These are phyloP conservation scores for Gyromitra esculenta DNA, from an alignment of 2,329 filamentous ascomycete species.

Conservation along the genomic window DNA sequence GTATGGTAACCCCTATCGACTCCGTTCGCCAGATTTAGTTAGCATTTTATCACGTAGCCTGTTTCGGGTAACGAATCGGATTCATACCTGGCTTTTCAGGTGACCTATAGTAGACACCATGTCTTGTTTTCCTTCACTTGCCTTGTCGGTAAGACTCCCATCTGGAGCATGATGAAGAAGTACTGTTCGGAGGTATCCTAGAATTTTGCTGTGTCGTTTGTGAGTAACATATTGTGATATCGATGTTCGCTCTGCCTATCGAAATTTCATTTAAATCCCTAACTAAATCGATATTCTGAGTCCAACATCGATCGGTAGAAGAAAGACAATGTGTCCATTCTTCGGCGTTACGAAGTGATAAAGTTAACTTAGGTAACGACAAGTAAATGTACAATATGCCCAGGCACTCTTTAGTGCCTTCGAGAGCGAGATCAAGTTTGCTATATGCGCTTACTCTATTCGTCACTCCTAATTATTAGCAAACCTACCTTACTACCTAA, in stretches of 20 bases:
- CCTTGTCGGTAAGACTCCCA: background rate
- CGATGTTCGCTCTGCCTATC: conserved; percentile 4
- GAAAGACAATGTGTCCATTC: background rate
- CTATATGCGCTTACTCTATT: no score
- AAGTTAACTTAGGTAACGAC: conserved; percentile 2
- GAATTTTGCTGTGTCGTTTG: conserved; percentile 9
- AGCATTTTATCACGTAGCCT: background rate
- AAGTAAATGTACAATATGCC: background rate
- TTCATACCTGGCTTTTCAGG: background rate
- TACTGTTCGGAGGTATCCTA: background rate
- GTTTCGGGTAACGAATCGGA: background rate
- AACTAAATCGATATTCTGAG: conserved; percentile 1
- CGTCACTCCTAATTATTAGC: no score
- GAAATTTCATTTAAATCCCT: conserved; percentile 4
- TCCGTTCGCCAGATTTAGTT: no score
- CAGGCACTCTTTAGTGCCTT: background rate
- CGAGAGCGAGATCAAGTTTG: background rate
- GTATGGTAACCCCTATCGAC: no score
- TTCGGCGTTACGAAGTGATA: conserved; percentile 9
- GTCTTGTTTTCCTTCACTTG: background rate
- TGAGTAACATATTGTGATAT: conserved; percentile 29
- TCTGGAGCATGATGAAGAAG: background rate
- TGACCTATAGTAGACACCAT: background rate
- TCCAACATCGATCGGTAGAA: background rate
- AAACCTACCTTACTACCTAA: no score